Evolutionary conservation across 192 early-diverging fungal genomes (phyloP).

Genomic region (Podila epigama): DNA sequence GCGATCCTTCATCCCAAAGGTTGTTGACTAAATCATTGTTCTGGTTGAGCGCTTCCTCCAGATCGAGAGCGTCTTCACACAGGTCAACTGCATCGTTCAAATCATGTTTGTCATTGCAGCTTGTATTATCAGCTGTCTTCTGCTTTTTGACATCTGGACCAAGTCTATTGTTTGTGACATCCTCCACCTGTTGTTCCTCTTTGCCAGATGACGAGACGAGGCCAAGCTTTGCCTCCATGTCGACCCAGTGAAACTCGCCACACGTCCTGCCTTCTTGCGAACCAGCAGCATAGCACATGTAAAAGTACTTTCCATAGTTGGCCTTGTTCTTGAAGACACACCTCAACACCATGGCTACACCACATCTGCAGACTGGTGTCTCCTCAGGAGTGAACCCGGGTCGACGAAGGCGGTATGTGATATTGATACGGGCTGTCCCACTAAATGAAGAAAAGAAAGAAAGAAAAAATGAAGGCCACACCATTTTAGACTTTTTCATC

Average conservation of each 20-base stretch:
- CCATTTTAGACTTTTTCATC: too few relatives aligned
- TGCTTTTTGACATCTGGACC: too few relatives aligned
- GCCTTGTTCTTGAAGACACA: constrained; percentile 47
- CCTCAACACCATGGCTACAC: constrained; percentile 42
- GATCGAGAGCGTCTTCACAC: too few relatives aligned
- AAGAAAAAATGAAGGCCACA: background rate
- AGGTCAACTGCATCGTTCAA: too few relatives aligned
- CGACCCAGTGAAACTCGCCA: constrained; percentile 49
- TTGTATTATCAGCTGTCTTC: too few relatives aligned
- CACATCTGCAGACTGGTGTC: constrained; percentile 50
- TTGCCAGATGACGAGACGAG: background rate
- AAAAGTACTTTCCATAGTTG: constrained; percentile 52
- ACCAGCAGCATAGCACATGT: constrained; percentile 50
- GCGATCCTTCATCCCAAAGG: too few relatives aligned
- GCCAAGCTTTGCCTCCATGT: constrained; percentile 33
- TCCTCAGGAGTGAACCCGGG: constrained; percentile 44
- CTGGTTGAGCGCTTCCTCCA: too few relatives aligned
- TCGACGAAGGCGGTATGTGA: constrained; percentile 48
- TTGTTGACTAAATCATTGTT: too few relatives aligned
- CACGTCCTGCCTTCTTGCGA: constrained; percentile 41
- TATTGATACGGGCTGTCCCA: constrained; percentile 49
- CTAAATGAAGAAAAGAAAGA: background rate
- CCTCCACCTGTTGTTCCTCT: background rate
- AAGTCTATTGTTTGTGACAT: too few relatives aligned
- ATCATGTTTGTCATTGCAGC: too few relatives aligned